phyloP scores from a whole-genome alignment of 2,329 filamentous ascomycete species.

The Aureobasidium sp. region DNA sequence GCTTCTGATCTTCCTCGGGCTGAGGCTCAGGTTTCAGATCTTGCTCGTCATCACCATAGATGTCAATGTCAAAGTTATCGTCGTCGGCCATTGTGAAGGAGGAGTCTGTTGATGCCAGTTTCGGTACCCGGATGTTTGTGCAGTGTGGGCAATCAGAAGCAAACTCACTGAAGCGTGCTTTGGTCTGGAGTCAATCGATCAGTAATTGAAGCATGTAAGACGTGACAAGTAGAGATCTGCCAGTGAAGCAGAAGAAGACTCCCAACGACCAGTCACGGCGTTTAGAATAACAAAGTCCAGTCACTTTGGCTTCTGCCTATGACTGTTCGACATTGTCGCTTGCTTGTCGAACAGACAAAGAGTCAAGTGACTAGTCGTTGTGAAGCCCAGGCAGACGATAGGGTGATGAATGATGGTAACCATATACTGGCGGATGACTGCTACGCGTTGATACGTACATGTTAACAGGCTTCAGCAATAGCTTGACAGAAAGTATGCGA shows the following conservation, averaged over 20 bases:
- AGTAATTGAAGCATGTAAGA: neutral
- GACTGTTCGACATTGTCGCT: neutral
- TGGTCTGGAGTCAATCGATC: constrained; percentile 1
- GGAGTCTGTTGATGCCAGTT: neutral
- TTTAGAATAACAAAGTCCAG: neutral
- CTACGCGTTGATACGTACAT: constrained; percentile 14
- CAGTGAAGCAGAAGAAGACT: neutral
- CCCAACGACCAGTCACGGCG: constrained; percentile 8
- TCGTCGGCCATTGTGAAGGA: constrained; percentile 44
- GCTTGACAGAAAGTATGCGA: neutral
- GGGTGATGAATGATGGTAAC: neutral
- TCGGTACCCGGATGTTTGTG: neutral
- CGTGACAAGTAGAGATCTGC: neutral
- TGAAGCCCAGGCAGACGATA: neutral
- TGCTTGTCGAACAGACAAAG: neutral
- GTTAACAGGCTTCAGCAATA: constrained; percentile 10
- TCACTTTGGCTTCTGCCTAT: neutral
- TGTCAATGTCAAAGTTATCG: constrained; percentile 65
- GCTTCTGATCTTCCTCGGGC: constrained; percentile 22
- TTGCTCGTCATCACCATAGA: constrained; percentile 54
- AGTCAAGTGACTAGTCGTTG: neutral
- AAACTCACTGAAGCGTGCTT: neutral
- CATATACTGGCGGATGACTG: constrained; percentile 2
- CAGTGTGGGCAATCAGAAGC: neutral
- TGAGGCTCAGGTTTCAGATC: constrained; percentile 19